Percentiles rank a stretch among this genome's conserved stretches.
Conservation (phyloP, 805 yeast species). For the Cyberlindnera maritima region DNA sequence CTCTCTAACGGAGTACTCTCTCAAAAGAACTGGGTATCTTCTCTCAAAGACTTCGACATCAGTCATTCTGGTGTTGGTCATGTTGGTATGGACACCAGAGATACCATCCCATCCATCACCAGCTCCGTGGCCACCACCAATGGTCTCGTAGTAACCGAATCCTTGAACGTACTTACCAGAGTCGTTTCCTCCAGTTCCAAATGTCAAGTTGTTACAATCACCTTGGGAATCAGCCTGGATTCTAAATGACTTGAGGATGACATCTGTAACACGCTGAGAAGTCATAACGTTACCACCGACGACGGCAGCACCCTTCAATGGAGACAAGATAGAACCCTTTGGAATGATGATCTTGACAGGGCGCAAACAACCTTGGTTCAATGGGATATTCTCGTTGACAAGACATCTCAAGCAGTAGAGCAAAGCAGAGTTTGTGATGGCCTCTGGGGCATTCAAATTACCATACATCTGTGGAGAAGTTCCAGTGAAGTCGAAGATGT, state of each 20-base stretch:
- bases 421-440: slow-evolving; percentile 86
- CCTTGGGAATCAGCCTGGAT: slow-evolving; percentile 97
- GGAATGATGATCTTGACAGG: slow-evolving; percentile 60
- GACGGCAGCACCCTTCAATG: slow-evolving; percentile 84
- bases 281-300: slow-evolving; percentile 96
- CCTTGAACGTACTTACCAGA: slow-evolving; percentile 52
- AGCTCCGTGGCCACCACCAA: slow-evolving; percentile 96
- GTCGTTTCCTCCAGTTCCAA: slow-evolving; percentile 72
- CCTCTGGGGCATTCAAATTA: slow-evolving; percentile 88
- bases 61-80: slow-evolving; percentile 91
- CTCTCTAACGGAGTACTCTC: slow-evolving; percentile 64
- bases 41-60: slow-evolving; percentile 88
- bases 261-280: slow-evolving; percentile 90
- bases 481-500: slow-evolving; percentile 80
- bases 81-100: slow-evolving; percentile 88
- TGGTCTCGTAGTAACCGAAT: slow-evolving; percentile 91
- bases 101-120: slow-evolving; percentile 84
- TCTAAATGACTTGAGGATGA: slow-evolving; percentile 77
- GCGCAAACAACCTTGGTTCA: slow-evolving; percentile 53
- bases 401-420: slow-evolving; percentile 83
- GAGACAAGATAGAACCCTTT: slow-evolving; percentile 61
- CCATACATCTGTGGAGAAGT: slow-evolving; percentile 87
- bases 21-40: slow-evolving; percentile 78
- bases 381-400: slow-evolving; percentile 50
- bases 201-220: slow-evolving; percentile 90